Evolutionary conservation across 176 grass and related monocot genomes (phyloP).

Genomic region (Oryza glumipatula): DNA sequence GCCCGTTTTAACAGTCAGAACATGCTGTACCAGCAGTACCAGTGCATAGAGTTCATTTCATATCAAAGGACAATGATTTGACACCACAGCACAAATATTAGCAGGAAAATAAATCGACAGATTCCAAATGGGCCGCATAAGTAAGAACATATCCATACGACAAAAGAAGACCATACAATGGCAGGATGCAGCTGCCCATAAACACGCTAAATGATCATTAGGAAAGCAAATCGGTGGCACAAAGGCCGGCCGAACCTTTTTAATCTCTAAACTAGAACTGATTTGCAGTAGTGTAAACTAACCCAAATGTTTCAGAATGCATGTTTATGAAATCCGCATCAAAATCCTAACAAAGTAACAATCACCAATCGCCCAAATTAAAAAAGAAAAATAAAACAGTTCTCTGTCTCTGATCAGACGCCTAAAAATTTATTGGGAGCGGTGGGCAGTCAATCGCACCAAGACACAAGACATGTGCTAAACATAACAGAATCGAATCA

Average conservation of each 20-base stretch:
- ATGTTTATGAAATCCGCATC: background rate
- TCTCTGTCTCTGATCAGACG: background rate
- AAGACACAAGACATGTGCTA: background rate
- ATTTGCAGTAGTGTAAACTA: background rate
- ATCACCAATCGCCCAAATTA: background rate
- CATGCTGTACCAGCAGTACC: slow-evolving; percentile 3
- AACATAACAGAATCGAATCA: background rate
- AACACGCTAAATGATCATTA: background rate
- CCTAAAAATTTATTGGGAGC: background rate
- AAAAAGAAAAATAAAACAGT: background rate
- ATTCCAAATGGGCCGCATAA: slow-evolving; percentile 5
- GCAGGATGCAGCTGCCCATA: slow-evolving; percentile 4
- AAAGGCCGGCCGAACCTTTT: background rate
- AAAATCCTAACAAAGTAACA: background rate
- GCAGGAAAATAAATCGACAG: background rate
- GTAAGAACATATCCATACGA: slow-evolving; percentile 16
- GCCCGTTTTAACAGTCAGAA: slow-evolving; percentile 41
- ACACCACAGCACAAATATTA: slow-evolving; percentile 31
- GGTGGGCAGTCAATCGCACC: background rate
- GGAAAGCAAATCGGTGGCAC: background rate
- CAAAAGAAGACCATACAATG: slow-evolving; percentile 21
- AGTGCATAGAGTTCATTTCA: slow-evolving; percentile 41
- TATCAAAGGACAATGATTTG: slow-evolving; percentile 48
- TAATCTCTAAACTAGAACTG: background rate
- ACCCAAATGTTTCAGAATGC: background rate